These are phyloP conservation scores for Dionaea muscipula DNA, from an alignment of 179 eudicot species.

Conservation along the genomic window DNA sequence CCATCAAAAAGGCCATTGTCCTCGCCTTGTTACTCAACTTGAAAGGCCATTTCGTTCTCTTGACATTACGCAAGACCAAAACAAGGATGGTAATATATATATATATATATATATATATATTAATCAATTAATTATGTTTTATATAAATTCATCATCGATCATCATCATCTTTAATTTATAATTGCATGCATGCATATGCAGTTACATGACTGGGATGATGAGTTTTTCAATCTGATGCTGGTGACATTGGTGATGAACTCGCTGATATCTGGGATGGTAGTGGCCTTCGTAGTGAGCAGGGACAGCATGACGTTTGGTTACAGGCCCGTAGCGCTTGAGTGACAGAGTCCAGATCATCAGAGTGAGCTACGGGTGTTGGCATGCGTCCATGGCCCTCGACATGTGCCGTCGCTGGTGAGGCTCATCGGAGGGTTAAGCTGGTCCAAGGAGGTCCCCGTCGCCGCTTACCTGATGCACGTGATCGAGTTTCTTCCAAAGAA, in stretches of 20 bases:
- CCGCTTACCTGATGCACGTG: slow-evolving; percentile 66
- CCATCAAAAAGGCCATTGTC: slow-evolving; percentile 53
- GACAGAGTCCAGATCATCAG: slow-evolving; percentile 59
- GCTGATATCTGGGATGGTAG: slow-evolving; percentile 45
- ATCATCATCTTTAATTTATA: too few relatives aligned
- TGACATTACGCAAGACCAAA: slow-evolving; percentile 27
- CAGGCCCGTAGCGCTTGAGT: slow-evolving; percentile 47
- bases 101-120: too few relatives aligned
- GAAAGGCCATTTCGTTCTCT: slow-evolving; percentile 84
- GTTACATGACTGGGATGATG: slow-evolving; percentile 22
- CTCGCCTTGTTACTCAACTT: slow-evolving; percentile 62
- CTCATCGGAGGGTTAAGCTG: slow-evolving; percentile 58
- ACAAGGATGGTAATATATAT: slow-evolving; percentile 13
- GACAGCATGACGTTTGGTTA: slow-evolving; percentile 38
- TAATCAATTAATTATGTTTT: neutral
- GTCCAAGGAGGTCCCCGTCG: slow-evolving; percentile 41
- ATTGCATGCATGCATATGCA: too few relatives aligned
- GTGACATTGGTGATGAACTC: slow-evolving; percentile 47
- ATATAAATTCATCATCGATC: too few relatives aligned
- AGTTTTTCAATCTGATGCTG: slow-evolving; percentile 44
- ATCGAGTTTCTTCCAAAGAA: slow-evolving; percentile 67
- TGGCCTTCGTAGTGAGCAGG: slow-evolving; percentile 38
- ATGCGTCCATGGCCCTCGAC: slow-evolving; percentile 77
- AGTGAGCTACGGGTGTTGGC: slow-evolving; percentile 60
- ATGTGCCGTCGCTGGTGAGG: slow-evolving; percentile 55